Conservation (phyloP, 2,329 filamentous ascomycete genomes). For the Thielaviopsis populi region DNA sequence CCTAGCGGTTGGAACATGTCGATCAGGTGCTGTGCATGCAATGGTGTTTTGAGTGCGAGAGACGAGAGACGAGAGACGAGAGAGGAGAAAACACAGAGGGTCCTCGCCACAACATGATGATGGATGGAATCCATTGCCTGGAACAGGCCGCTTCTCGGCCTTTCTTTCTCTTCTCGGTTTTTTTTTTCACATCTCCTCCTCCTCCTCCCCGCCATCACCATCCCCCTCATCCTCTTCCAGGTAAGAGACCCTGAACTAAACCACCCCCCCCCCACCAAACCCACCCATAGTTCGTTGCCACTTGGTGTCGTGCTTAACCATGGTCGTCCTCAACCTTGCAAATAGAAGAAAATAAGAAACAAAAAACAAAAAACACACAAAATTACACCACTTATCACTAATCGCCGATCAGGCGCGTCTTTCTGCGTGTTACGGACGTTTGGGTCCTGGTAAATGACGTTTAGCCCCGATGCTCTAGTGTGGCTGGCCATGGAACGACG, state of each 20-base stretch:
- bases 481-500: background rate
- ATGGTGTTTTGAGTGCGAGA: too few relatives aligned
- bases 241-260: constrained; percentile 3
- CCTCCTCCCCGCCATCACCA: background rate
- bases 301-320: background rate
- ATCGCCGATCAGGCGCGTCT: too few relatives aligned
- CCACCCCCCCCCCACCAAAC: background rate
- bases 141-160: background rate
- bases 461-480: background rate
- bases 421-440: background rate
- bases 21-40: background rate
- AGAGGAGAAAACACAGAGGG: background rate
- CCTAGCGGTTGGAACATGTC: too few relatives aligned
- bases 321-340: background rate
- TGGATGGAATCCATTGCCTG: constrained; percentile 14
- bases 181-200: background rate
- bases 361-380: too few relatives aligned
- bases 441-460: background rate
- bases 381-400: too few relatives aligned
- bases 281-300: background rate
- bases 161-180: background rate
- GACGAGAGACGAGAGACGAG: background rate
- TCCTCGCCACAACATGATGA: background rate
- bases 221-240: background rate
- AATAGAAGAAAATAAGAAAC: too few relatives aligned